Conservation (phyloP, 768 basidiomycete genomes). For the Hygrophoropsis aurantiaca region DNA sequence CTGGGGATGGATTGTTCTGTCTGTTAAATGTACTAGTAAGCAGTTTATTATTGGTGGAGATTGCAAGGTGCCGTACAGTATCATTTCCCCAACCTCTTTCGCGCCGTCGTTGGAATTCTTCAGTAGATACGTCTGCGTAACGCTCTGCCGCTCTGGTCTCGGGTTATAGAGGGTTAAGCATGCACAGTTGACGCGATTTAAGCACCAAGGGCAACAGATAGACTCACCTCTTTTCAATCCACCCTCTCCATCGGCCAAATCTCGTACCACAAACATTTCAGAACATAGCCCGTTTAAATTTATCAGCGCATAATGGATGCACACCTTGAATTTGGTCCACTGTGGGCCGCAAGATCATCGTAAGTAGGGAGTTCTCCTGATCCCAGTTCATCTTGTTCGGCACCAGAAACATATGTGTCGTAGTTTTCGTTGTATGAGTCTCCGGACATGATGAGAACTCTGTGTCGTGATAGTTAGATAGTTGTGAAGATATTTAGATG, state of each 20-base stretch:
- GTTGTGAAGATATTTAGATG: neutral
- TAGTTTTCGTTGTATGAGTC: slow-evolving; percentile 20
- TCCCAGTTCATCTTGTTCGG: slow-evolving; percentile 42
- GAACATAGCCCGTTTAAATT: slow-evolving; percentile 7
- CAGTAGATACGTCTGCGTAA: slow-evolving; percentile 62
- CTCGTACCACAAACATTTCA: slow-evolving; percentile 35
- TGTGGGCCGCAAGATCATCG: slow-evolving; percentile 72
- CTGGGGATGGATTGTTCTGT: slow-evolving; percentile 1
- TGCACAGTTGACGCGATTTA: slow-evolving; percentile 5
- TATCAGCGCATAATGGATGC: slow-evolving; percentile 14
- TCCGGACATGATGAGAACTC: neutral
- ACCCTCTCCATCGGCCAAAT: slow-evolving; percentile 83
- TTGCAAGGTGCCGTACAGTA: neutral
- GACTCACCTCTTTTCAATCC: slow-evolving; percentile 83
- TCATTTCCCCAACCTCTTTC: slow-evolving; percentile 71
- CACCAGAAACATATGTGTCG: slow-evolving; percentile 25
- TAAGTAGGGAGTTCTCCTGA: slow-evolving; percentile 73
- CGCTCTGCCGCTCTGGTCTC: slow-evolving; percentile 75
- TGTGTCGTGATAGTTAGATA: neutral
- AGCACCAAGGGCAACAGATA: neutral
- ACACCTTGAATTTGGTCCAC: slow-evolving; percentile 82
- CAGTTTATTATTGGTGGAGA: too few species aligned
- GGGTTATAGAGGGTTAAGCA: slow-evolving; percentile 3
- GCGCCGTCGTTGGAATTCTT: slow-evolving; percentile 55
- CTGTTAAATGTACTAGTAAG: neutral